Evolutionary conservation across 768 basidiomycete genomes (phyloP), one percentile per base, ranked within the genome.

Genomic region (Rubroboletus pulcherrimus): DNA sequence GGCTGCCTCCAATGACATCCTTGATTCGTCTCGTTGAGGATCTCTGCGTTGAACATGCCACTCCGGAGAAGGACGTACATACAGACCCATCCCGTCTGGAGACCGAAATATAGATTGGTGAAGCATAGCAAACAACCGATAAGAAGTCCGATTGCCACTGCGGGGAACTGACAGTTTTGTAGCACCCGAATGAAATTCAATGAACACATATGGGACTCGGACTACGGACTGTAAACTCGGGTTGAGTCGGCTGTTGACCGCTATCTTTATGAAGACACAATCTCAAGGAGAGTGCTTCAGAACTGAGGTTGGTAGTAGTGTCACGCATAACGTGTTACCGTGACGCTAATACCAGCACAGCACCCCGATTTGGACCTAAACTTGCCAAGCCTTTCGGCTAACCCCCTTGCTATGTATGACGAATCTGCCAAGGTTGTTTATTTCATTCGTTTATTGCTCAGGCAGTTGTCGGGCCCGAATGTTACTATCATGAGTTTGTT

Each of bases 1-100:
- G 11, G 95, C 91, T 0, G 93, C 95, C 66, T 98, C 94, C 29
- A 96, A 81, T 9, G 93, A 93, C 93, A 95, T 96, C 92, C 91
- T 92, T 34, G 58, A 39, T 50, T 44, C 26, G n/a, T 34, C n/a
- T 50, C 6, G 52, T 52, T 43, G 54, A 55, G 51, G 10, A 10
- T 24, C 11, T 2, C n/a, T 21, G 8, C 7, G 40, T 39, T 31
- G 33, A 29, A 35, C 21, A 24, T 4, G 42, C 19, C 7, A 15
- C 12, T 17, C 29, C 11, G 21, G 26, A 45, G 44, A 5, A 26
- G 65, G 42, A 55, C 82, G 49, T 62, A 90, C 91, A 93, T 93
- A 63, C 86, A 86, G 60, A 93, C 91, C 87, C 90, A 93, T 67
- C 91, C 91, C 2, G 91, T 91, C 71, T 93, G 90, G 5, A 94